Conservation (phyloP, 2,329 filamentous ascomycete genomes). For the Colletotrichum endophyticum region DNA sequence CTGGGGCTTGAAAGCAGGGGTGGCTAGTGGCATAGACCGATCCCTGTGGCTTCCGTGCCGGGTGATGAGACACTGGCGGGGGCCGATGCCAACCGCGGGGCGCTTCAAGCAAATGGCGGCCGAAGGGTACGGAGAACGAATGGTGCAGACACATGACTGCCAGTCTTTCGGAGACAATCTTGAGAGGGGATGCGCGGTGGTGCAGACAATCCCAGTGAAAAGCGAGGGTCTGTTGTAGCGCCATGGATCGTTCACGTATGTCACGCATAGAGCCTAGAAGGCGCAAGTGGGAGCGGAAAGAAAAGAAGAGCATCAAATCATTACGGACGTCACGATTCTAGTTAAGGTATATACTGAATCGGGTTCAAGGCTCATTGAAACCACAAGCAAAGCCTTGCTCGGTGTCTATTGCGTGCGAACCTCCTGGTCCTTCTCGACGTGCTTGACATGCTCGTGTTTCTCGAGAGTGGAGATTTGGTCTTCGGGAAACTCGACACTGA, state of each 20-base stretch:
- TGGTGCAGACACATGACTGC: neutral
- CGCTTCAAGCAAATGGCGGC: neutral
- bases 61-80: neutral
- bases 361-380: neutral
- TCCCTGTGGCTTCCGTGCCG: neutral
- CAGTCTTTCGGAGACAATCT: neutral
- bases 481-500: slow-evolving; percentile 76
- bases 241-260: neutral
- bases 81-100: slow-evolving; percentile 8
- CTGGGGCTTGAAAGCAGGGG: neutral
- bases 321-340: neutral
- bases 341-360: neutral
- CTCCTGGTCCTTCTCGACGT: slow-evolving; percentile 75
- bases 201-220: neutral
- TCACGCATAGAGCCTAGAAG: neutral
- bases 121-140: neutral
- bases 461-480: slow-evolving; percentile 71
- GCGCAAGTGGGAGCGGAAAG: neutral
- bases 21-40: neutral
- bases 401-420: slow-evolving; percentile 72
- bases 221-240: neutral
- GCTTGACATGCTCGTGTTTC: slow-evolving; percentile 72
- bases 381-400: neutral
- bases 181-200: neutral
- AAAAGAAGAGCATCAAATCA: neutral